Conservation (phyloP, 148 eudicot genomes). For the Rhododendron griersonianum region DNA sequence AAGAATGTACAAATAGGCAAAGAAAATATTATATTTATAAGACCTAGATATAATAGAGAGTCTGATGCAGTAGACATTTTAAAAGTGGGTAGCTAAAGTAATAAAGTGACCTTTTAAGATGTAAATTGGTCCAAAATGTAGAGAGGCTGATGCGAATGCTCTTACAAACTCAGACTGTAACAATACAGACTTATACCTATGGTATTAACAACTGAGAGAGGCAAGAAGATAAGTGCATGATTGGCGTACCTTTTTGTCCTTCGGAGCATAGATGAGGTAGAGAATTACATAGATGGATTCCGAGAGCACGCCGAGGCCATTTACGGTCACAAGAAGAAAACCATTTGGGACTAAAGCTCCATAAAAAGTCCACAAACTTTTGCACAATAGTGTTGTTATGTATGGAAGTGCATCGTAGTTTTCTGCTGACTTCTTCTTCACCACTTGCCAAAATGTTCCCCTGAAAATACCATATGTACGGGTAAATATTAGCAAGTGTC, state of each 20-base stretch:
- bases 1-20: too few relatives aligned
- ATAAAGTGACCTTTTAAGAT: too few relatives aligned
- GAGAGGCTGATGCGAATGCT: too few relatives aligned
- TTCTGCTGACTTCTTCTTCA: constrained; percentile 18
- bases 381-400: constrained; percentile 16
- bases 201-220: too few relatives aligned
- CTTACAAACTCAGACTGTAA: not conserved
- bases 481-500: too few relatives aligned
- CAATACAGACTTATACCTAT: not conserved
- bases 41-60: too few relatives aligned
- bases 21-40: too few relatives aligned
- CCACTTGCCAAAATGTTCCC: constrained; percentile 14
- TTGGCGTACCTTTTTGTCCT: constrained; percentile 5
- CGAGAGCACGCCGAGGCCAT: constrained; percentile 17
- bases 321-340: constrained; percentile 15
- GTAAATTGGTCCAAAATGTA: too few relatives aligned
- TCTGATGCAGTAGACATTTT: too few relatives aligned
- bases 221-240: not conserved
- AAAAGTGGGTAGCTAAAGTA: too few relatives aligned
- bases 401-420: constrained; percentile 24
- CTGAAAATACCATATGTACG: not conserved
- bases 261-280: constrained; percentile 10
- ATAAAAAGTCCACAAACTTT: constrained; percentile 21
- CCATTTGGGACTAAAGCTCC: constrained; percentile 11
- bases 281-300: constrained; percentile 17